These are phyloP conservation scores for Larix kaempferi DNA, from an alignment of 75 land plant species.

Conservation along the genomic window DNA sequence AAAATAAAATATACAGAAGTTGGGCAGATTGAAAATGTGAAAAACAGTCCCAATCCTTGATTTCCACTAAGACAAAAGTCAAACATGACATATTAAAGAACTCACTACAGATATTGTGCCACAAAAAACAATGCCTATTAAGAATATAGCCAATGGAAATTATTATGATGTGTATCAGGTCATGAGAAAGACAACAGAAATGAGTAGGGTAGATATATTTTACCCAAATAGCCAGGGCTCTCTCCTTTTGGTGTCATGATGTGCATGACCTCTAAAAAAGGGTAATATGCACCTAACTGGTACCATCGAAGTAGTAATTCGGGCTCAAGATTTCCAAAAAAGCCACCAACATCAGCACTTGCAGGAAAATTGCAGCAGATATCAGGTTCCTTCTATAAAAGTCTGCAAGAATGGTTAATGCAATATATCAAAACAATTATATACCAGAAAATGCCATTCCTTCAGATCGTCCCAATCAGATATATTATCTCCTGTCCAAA, in stretches of 20 bases:
- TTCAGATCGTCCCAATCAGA: slow-evolving; percentile 96
- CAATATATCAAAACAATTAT: background rate
- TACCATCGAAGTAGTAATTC: slow-evolving; percentile 97
- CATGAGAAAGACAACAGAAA: background rate
- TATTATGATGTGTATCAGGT: background rate
- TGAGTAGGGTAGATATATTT: background rate
- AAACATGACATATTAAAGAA: background rate
- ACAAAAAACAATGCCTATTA: background rate
- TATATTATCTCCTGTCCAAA: slow-evolving; percentile 99
- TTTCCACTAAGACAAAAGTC: background rate
- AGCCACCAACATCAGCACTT: slow-evolving; percentile 99
- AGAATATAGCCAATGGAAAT: background rate
- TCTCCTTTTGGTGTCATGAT: slow-evolving; percentile 93
- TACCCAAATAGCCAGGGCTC: slow-evolving; percentile 99
- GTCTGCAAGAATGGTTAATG: background rate
- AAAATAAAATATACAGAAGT: background rate
- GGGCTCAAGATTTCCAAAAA: slow-evolving; percentile 95
- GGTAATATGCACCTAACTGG: slow-evolving; percentile 96
- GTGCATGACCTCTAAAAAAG: slow-evolving; percentile 98
- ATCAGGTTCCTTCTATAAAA: background rate
- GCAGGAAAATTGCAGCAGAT: slow-evolving; percentile 1
- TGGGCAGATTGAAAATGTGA: background rate
- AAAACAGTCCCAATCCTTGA: background rate
- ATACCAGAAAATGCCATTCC: slow-evolving; percentile 91
- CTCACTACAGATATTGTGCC: background rate